Conservation (phyloP, 257 asterid species). For the Verbascum thapsus region DNA sequence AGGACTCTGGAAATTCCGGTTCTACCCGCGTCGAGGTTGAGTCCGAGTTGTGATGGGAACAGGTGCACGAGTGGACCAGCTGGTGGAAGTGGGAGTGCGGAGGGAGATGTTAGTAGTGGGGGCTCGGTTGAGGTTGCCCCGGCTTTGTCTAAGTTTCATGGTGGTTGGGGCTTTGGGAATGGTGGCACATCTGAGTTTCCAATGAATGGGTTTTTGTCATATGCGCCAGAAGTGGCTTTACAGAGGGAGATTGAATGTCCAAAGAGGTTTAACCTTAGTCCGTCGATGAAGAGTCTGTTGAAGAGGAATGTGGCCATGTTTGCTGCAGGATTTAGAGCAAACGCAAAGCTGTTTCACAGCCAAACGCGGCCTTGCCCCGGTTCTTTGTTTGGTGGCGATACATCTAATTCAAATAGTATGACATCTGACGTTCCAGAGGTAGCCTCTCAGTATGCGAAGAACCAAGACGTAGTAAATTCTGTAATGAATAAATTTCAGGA, state of each 20-base stretch:
- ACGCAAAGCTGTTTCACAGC: slow-evolving; percentile 54
- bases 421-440: too few species aligned
- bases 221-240: slow-evolving; percentile 59
- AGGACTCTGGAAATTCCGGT: slow-evolving; percentile 83
- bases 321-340: slow-evolving; percentile 92
- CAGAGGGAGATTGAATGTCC: slow-evolving; percentile 91
- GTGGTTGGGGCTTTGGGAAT: slow-evolving; percentile 88
- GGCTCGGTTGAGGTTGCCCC: slow-evolving; percentile 77
- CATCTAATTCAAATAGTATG: background rate
- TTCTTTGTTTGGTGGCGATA: slow-evolving; percentile 51
- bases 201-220: slow-evolving; percentile 52
- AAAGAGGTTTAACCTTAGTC: slow-evolving; percentile 84
- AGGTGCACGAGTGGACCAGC: slow-evolving; percentile 39
- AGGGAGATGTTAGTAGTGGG: slow-evolving; percentile 48
- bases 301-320: slow-evolving; percentile 88
- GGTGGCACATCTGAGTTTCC: slow-evolving; percentile 71
- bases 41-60: slow-evolving; percentile 25
- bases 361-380: slow-evolving; percentile 63
- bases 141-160: slow-evolving; percentile 75
- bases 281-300: slow-evolving; percentile 80
- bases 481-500: slow-evolving; percentile 81
- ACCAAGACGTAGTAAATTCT: slow-evolving; percentile 71
- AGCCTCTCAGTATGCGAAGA: slow-evolving; percentile 47
- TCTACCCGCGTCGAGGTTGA: slow-evolving; percentile 45
- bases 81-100: slow-evolving; percentile 36